Percentiles rank a stretch among this genome's conserved stretches.
Evolutionary conservation across 306 rosid genomes (phyloP).

Genomic region (Cicer yamashitae): DNA sequence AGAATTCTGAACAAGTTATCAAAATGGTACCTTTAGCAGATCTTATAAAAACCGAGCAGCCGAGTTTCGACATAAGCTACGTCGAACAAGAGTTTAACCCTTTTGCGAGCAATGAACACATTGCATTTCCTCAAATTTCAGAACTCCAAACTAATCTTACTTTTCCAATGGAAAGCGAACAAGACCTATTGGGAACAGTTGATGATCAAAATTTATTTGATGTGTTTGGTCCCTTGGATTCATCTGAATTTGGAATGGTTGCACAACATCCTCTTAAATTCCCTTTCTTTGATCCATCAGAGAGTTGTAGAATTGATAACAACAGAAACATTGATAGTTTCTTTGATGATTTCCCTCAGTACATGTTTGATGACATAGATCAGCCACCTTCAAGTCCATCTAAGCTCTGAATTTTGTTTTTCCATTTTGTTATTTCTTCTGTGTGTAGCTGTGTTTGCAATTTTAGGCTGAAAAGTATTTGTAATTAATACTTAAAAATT

Average conservation of each 20-base stretch:
- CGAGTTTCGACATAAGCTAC: constrained; percentile 38
- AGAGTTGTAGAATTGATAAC: constrained; percentile 49
- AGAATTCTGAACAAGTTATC: constrained; percentile 45
- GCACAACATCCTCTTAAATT: constrained; percentile 45
- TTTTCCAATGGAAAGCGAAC: constrained; percentile 49
- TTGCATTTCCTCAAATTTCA: constrained; percentile 49
- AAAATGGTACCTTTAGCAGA: constrained; percentile 70
- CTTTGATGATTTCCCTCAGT: constrained; percentile 78
- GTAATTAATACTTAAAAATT: constrained; percentile 1
- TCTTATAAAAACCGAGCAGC: constrained; percentile 51
- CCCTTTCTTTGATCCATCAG: constrained; percentile 56
- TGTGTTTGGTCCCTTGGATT: constrained; percentile 49
- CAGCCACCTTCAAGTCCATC: constrained; percentile 56
- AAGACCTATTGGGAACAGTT: neutral
- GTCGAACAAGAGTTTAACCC: constrained; percentile 49
- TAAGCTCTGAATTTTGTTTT: constrained; percentile 44
- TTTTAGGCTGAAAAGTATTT: neutral
- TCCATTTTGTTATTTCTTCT: neutral
- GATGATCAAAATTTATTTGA: constrained; percentile 52
- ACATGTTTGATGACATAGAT: constrained; percentile 69
- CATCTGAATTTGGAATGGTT: constrained; percentile 53
- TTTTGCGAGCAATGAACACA: constrained; percentile 44
- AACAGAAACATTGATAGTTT: constrained; percentile 48
- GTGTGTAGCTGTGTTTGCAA: constrained; percentile 30
- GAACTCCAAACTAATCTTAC: constrained; percentile 52